phyloP scores from a whole-genome alignment of 1,284 basidiomycete genomes.

The Cryptococcus sp. region DNA sequence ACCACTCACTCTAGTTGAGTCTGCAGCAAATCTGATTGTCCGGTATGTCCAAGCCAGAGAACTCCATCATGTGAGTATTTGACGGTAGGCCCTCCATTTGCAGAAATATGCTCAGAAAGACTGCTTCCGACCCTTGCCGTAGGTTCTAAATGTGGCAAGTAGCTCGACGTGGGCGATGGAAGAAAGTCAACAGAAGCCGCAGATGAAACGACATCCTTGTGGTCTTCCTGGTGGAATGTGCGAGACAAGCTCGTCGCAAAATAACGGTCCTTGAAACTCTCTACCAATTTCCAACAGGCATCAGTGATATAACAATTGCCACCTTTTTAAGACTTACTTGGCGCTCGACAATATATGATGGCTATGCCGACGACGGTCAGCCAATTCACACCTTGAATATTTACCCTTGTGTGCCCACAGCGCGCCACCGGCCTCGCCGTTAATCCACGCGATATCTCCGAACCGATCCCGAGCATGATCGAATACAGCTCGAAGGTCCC shows the following conservation, averaged over 20 bases:
- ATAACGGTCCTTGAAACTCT: conserved; percentile 76
- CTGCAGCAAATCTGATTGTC: conserved; percentile 72
- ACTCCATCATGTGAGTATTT: too few species aligned
- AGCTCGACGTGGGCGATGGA: too few species aligned
- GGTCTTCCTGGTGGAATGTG: neutral
- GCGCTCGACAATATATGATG: conserved; percentile 89
- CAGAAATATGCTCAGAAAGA: conserved; percentile 4
- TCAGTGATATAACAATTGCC: neutral
- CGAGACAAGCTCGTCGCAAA: conserved; percentile 54
- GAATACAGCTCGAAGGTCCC: conserved; percentile 73
- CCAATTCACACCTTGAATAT: conserved; percentile 5
- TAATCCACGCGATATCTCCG: conserved; percentile 90
- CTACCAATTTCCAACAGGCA: conserved; percentile 16
- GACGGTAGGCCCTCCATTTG: too few species aligned
- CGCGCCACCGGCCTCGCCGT: conserved; percentile 58
- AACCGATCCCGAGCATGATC: conserved; percentile 77
- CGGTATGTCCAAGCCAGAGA: conserved; percentile 28
- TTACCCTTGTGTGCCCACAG: conserved; percentile 52
- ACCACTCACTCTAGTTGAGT: conserved; percentile 78
- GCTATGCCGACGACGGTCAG: conserved; percentile 56
- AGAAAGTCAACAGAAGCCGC: too few species aligned
- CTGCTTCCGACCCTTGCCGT: conserved; percentile 13
- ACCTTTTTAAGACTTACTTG: conserved; percentile 48
- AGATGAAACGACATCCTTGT: too few species aligned
- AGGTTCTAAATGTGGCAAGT: too few species aligned